Base-by-base conservation (phyloP, 768 basidiomycete species). In the Pulveroboletus sp. region DNA sequence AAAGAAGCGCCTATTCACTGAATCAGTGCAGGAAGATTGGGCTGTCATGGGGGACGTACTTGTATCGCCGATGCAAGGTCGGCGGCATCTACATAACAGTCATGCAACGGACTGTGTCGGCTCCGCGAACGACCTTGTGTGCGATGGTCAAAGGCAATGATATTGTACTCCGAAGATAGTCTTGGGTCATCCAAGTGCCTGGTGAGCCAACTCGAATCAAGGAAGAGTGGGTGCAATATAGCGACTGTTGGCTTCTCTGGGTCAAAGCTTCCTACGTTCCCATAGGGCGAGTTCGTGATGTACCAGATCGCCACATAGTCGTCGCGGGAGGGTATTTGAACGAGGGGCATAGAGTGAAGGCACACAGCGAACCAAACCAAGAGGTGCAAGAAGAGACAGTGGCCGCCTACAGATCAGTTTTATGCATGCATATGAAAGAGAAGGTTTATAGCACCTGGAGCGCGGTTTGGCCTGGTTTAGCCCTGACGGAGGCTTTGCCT, bases 11-110 rank as follows among this genome's bases (percentile, higher is more conserved):
- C 84, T 89, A 54, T 21, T 14, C 15, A 21, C 24, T 1, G 12
- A 3, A 46, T 57, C 1, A 35, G 43, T 55, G 30, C 24, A 17
- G 28, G 31, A 35, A 36, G 28, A 41, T 21, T 5, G 18, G 17
- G 11, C 12, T 42, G 27, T 21, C 15, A 39, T 24, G 2, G 37
- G 49, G 21, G 44, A 71, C 79, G 39, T 52, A 83, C 86, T 67
- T 81, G 78, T 56, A 78, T 77, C 45, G 79, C 81, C 14, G 78
- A 73, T 4, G 85, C 88, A 33, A 90, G 59, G 70, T 90, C 88
- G 32, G 86, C 89, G 2, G 87, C 85, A 37, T 86, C 80, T 7
- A 89, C 86, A 80, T 86, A 91, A 51, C 75, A 78, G 66, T 91
- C 88, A 59, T 84, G 81, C 40, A 72, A 69, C 8, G 76, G 78